Base-by-base conservation (phyloP, 2,329 filamentous ascomycete species). In the Penicillium sumatraense region DNA sequence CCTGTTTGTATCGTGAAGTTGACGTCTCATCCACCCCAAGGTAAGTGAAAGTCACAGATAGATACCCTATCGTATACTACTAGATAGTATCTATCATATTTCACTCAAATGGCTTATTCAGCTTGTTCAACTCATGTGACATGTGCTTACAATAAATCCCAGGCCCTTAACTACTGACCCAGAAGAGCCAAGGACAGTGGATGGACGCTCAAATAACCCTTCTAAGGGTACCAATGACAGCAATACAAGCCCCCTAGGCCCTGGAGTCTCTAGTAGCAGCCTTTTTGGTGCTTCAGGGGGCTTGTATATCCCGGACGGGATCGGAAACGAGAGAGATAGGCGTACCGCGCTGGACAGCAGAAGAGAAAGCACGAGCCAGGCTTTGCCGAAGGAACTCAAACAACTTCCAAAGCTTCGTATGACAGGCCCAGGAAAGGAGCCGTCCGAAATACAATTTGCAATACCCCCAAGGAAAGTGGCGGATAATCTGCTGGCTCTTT, bases 211-310 rank as follows among this genome's bases (percentile, higher is more conserved):
- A 42, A 24, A 20, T 21, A 24, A 42, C 35, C 18, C n/a, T 23
- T 20, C 16, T 20, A 7, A 13, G 36, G 18, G 18, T 18, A 21
- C n/a, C 14, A 3, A 24, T 42, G 38, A 42, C 3, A 21, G 24
- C 14, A 21, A 26, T 10, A 42, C 20, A 24, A 24, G 21, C 21
- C 9, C 24, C 3, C 26, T 44, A 11, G 16, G n/a, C n/a, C 35
- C 31, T 13, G 13, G 16, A 8, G 35, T 42, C 1, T 27, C 45
- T 13, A 49, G 11, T 18, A 47, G 35, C 13, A 44, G 45, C 24
- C 45, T 54, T 5, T 54, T 54, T 49, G 51, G 51, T 5, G 45
- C 51, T 9, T 54, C 51, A 13, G 48, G 51, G 36, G 45, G 51
- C 8, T 38, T 41, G 4, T 41, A 54, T n/a, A 42, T 48, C 35